phyloP scores from a whole-genome alignment of 169 alveolate species.

The Plasmodium berghei region DNA sequence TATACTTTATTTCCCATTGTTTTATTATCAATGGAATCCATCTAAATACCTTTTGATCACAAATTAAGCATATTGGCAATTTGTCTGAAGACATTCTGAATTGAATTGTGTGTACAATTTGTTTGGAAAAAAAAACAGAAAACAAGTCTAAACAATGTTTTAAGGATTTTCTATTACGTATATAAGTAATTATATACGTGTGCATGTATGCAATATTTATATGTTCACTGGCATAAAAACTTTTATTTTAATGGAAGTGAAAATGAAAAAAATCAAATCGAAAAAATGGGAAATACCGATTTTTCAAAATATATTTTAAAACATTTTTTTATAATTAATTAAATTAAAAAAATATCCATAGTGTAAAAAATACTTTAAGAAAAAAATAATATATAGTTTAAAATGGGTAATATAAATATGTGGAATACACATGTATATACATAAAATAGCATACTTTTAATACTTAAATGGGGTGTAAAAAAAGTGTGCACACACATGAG shows the following conservation, averaged over 20 bases:
- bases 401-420: no score
- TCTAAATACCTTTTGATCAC: conserved; percentile 45
- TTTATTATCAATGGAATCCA: conserved; percentile 40
- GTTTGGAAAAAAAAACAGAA: not conserved
- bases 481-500: no score
- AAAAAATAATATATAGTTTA: no score
- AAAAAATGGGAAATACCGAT: not conserved
- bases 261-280: conserved; percentile 5
- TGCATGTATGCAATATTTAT: not conserved
- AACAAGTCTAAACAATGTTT: not conserved
- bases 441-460: no score
- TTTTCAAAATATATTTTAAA: not conserved
- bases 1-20: conserved; percentile 54
- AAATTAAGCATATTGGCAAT: conserved; percentile 21
- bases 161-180: no score
- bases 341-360: not conserved
- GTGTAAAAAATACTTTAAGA: not conserved
- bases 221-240: not conserved
- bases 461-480: no score
- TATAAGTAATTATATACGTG: not conserved
- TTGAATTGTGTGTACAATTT: not conserved
- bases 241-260: not conserved
- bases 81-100: conserved; percentile 21
- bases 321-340: not conserved
- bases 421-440: no score